Base-by-base conservation (phyloP, 2,329 filamentous ascomycete species). In the Boeremia exigua region DNA sequence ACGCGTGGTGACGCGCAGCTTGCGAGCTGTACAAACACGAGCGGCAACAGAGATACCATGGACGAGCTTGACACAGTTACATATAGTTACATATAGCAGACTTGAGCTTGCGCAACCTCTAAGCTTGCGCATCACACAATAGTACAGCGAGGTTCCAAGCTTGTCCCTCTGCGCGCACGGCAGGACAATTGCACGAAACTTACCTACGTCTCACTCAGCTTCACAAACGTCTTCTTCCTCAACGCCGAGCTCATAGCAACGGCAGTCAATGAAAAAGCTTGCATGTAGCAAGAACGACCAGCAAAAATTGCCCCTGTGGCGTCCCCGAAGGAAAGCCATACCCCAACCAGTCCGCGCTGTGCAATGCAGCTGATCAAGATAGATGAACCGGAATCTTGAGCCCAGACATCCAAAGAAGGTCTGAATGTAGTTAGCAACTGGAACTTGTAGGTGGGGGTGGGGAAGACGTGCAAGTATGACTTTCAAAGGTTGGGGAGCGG, bases 261-360 rank as follows among this genome's bases (percentile, higher is more conserved):
- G 43, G 11, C 37, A 15, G 15, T 43, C 39, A 50, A 50, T 62
- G 59, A 60, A 65, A 66, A 56, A 57, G 48, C 32, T 7, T 34
- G 33, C 48, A 6, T 19, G 19, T 23, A 29, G 48, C 30, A 19
- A 50, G 30, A 17, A 29, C 17, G 33, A 38, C 37, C 14, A 50
- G 39, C 48, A 43, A 50, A 50, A 50, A 50, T 50, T 50, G 48
- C 48, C 48, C 39, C 48, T 50, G 38, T 50, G 38, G 48, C 39
- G 48, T 50, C 48, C 39, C 39, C 48, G 48, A 30, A 50, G 48
- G 48, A 50, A 50, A 50, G 38, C 39, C 48, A 50, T 44, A 50
- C 30, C 48, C 32, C 47, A 49, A 49, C 47, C 37, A 50, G 48
- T 43, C 39, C 48, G 38, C 39, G 30, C 39, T 43, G 48, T 44